Evolutionary conservation across 2,329 filamentous ascomycete species (phyloP).

Genomic region (Penicillium glabrum): DNA sequence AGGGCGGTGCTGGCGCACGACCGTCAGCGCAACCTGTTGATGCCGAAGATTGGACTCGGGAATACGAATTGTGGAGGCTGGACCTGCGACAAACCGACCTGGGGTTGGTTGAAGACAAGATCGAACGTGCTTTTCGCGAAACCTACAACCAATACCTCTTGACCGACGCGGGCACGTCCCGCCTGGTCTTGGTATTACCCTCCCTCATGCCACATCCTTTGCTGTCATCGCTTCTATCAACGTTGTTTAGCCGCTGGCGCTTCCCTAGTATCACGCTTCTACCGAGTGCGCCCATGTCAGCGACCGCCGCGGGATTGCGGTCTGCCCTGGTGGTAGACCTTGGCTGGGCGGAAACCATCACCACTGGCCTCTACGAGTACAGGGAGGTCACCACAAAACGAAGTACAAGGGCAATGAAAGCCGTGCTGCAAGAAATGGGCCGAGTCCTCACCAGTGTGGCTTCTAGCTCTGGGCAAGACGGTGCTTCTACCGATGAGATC

Average conservation of each 20-base stretch:
- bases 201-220: slow-evolving; percentile 75
- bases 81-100: slow-evolving; percentile 74
- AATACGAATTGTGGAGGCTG: slow-evolving; percentile 72
- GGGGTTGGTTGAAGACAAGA: slow-evolving; percentile 78
- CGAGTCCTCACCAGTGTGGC: slow-evolving; percentile 30
- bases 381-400: slow-evolving; percentile 72
- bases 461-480: slow-evolving; percentile 26
- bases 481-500: slow-evolving; percentile 36
- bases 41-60: slow-evolving; percentile 45
- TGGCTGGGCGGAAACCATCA: slow-evolving; percentile 85
- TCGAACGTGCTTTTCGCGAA: slow-evolving; percentile 79
- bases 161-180: slow-evolving; percentile 64
- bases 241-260: slow-evolving; percentile 78
- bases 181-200: slow-evolving; percentile 73
- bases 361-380: slow-evolving; percentile 88
- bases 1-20: slow-evolving; percentile 52
- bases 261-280: slow-evolving; percentile 78
- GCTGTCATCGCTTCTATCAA: slow-evolving; percentile 71
- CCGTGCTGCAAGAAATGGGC: slow-evolving; percentile 69
- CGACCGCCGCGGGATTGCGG: slow-evolving; percentile 77
- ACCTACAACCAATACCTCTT: slow-evolving; percentile 74
- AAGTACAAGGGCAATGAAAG: slow-evolving; percentile 72
- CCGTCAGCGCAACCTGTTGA: slow-evolving; percentile 24
- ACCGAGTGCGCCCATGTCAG: slow-evolving; percentile 70
- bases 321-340: slow-evolving; percentile 87